Percentiles rank a stretch among this genome's conserved stretches.
These are phyloP conservation scores for Logfia minima DNA, from an alignment of 129 eudicot species.

Conservation along the genomic window DNA sequence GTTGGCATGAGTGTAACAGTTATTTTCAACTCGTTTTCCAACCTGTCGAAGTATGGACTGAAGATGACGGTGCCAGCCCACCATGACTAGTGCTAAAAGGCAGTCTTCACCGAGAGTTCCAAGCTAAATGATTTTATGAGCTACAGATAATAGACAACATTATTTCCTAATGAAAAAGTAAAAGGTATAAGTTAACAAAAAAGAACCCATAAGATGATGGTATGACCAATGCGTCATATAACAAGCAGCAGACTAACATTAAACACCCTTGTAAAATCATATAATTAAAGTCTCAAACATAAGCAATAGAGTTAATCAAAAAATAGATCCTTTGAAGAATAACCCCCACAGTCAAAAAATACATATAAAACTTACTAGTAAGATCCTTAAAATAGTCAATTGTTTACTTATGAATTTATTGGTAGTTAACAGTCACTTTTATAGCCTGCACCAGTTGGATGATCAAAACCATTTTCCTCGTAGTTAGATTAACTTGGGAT, in stretches of 20 bases:
- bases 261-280: neutral
- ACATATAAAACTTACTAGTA: neutral
- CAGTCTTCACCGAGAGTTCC: conserved; percentile 22
- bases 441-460: neutral
- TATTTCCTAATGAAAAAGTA: neutral
- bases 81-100: conserved; percentile 47
- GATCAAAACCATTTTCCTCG: neutral
- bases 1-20: conserved; percentile 37
- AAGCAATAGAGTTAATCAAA: neutral
- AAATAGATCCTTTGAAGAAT: neutral
- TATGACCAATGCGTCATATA: neutral
- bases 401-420: neutral
- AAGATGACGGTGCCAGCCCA: conserved; percentile 79
- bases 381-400: too few species aligned
- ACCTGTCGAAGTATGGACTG: conserved; percentile 55
- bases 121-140: conserved; percentile 21
- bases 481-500: neutral
- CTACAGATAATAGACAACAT: neutral
- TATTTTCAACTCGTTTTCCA: conserved; percentile 58
- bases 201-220: neutral
- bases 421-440: neutral
- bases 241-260: conserved; percentile 5
- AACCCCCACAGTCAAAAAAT: neutral
- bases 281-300: neutral
- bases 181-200: neutral